Percentiles rank a stretch among this genome's conserved stretches.
phyloP scores from a whole-genome alignment of 306 rosid species.

The Rubus idaeus region DNA sequence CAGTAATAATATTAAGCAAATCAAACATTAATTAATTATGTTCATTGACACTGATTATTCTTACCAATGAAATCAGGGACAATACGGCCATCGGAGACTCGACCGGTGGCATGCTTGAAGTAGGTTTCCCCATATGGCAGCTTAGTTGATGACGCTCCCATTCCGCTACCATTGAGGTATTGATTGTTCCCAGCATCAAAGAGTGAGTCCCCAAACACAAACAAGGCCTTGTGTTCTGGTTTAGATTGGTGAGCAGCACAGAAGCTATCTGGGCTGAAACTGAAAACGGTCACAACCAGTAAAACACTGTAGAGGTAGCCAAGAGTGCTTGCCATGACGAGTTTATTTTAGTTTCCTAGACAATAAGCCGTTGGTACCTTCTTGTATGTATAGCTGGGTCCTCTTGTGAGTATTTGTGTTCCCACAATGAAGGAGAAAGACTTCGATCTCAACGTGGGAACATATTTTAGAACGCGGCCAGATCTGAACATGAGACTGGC shows the following conservation, averaged over 20 bases:
- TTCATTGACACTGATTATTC: neutral
- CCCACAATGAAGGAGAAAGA: neutral
- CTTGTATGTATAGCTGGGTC: neutral
- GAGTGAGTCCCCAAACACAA: constrained; percentile 46
- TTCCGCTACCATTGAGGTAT: constrained; percentile 34
- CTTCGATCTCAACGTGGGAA: neutral
- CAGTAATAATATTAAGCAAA: neutral
- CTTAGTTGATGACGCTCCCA: constrained; percentile 14
- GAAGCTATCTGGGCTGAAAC: neutral
- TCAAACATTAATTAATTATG: neutral
- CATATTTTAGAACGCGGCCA: neutral
- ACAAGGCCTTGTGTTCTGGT: constrained; percentile 25
- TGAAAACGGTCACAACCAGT: neutral
- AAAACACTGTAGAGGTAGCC: neutral
- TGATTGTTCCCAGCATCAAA: constrained; percentile 49
- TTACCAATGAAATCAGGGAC: constrained; percentile 48
- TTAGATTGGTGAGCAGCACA: neutral
- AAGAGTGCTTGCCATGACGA: constrained; percentile 6
- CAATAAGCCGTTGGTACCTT: neutral
- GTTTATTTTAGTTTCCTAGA: neutral
- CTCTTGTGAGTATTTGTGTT: neutral
- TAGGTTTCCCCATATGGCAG: constrained; percentile 40
- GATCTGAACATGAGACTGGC: neutral
- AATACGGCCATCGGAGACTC: constrained; percentile 42
- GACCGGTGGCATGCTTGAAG: constrained; percentile 40